phyloP scores from a whole-genome alignment of 768 basidiomycete genomes.

The Daedaleopsis sinensis region DNA sequence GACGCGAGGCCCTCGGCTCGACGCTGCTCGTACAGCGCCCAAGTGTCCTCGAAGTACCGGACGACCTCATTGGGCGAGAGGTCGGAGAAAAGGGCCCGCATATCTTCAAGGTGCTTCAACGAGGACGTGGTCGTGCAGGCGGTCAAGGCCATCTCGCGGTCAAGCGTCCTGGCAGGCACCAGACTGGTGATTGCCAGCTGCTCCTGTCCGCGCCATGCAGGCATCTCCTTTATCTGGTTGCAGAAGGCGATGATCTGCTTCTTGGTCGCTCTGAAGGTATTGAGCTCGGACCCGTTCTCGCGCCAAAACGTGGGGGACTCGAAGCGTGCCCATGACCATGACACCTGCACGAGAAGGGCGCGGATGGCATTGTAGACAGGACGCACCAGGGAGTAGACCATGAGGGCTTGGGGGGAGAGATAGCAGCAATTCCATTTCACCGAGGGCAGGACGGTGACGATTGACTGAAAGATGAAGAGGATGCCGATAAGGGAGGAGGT shows the following conservation, averaged over 20 bases:
- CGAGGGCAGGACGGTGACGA: conserved; percentile 20
- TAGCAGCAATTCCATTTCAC: conserved; percentile 22
- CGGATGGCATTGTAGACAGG: not conserved
- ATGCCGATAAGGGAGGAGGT: conserved; percentile 12
- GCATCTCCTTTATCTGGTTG: not conserved
- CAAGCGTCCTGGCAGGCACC: not conserved
- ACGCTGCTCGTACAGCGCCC: not conserved
- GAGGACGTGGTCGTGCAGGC: conserved; percentile 8
- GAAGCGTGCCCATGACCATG: not conserved
- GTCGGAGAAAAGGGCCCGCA: conserved; percentile 1
- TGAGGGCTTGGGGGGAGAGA: conserved; percentile 19
- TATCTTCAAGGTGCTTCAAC: not conserved
- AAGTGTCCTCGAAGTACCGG: not conserved
- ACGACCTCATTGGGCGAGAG: not conserved
- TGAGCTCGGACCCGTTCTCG: not conserved
- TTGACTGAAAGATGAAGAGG: conserved; percentile 14
- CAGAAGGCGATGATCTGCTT: not conserved
- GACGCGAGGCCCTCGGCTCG: not conserved
- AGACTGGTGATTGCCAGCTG: not conserved
- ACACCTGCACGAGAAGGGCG: not conserved
- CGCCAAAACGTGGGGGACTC: not conserved
- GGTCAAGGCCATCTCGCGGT: conserved; percentile 1
- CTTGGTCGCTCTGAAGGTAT: not conserved
- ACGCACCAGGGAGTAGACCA: conserved; percentile 5
- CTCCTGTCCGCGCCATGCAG: conserved; percentile 12